phyloP scores from a whole-genome alignment of 352 stramenopile species.

The Globisporangium abappressorium region DNA sequence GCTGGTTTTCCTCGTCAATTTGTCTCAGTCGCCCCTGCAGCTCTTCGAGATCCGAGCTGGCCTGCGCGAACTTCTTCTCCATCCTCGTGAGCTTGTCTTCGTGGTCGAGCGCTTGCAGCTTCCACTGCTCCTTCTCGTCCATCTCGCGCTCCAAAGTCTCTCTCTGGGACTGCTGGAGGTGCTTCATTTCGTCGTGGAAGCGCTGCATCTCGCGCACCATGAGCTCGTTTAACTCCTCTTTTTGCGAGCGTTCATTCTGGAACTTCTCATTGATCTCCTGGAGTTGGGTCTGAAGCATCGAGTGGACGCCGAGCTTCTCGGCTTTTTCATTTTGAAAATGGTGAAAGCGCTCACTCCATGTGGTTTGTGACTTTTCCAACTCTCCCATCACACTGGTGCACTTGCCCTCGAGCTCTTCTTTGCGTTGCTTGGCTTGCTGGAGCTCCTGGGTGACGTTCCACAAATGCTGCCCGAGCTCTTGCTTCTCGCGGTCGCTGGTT shows the following conservation, averaged over 20 bases:
- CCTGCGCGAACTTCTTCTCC: conserved; percentile 16
- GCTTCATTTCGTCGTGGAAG: conserved; percentile 36
- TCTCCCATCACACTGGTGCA: conserved; percentile 18
- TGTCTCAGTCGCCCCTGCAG: conserved; percentile 31
- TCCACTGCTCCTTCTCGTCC: conserved; percentile 25
- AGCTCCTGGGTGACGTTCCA: conserved; percentile 58
- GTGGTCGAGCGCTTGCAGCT: conserved; percentile 14
- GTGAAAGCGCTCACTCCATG: conserved; percentile 39
- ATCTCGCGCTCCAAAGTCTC: conserved; percentile 27
- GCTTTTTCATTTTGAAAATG: conserved; percentile 41
- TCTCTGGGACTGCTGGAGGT: conserved; percentile 26
- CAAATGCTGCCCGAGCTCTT: conserved; percentile 59
- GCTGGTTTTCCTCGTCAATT: conserved; percentile 38
- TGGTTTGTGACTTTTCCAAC: conserved; percentile 25
- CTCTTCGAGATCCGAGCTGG: conserved; percentile 27
- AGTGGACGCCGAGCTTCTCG: conserved; percentile 27
- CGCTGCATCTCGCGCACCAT: conserved; percentile 48
- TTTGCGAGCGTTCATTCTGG: conserved; percentile 50
- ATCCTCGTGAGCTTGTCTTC: conserved; percentile 21
- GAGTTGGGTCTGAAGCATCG: conserved; percentile 39
- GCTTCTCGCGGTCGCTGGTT: conserved; percentile 33
- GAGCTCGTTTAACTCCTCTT: conserved; percentile 63
- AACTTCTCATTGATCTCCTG: conserved; percentile 26
- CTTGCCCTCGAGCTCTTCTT: conserved; percentile 27
- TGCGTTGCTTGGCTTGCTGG: conserved; percentile 28